Percentiles rank a stretch among this genome's conserved stretches.
phyloP scores from a whole-genome alignment of 441 rosid genomes.

The Euphorbia schlechtendalii region DNA sequence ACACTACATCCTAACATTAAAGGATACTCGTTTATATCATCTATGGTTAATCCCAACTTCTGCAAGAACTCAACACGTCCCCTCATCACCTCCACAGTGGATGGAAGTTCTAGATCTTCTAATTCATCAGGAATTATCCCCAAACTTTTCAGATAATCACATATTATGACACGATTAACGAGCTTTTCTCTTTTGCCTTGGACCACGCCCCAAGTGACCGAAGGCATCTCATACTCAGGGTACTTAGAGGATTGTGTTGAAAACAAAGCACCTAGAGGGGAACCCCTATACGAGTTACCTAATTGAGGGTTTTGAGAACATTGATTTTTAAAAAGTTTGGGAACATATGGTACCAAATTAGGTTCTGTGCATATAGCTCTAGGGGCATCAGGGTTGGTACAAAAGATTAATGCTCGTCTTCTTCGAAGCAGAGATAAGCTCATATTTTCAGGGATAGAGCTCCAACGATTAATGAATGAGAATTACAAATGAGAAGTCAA shows the following conservation, averaged over 20 bases:
- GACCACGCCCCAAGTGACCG: conserved; percentile 86
- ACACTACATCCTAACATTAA: conserved; percentile 71
- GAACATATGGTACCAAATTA: background rate
- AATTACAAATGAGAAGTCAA: background rate
- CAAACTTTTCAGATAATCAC: conserved; percentile 64
- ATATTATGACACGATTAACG: conserved; percentile 74
- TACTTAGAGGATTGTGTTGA: conserved; percentile 60
- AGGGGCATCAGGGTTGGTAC: conserved; percentile 10
- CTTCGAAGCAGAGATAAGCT: conserved; percentile 31
- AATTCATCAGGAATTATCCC: conserved; percentile 85
- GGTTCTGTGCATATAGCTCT: conserved; percentile 13
- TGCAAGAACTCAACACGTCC: conserved; percentile 72
- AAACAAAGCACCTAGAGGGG: conserved; percentile 22
- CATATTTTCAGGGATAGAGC: conserved; percentile 27
- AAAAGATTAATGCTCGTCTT: conserved; percentile 27
- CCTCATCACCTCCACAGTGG: conserved; percentile 73
- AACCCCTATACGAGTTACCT: conserved; percentile 27
- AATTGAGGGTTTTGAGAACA: conserved; percentile 20
- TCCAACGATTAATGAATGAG: background rate
- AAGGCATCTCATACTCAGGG: conserved; percentile 85
- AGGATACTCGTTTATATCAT: conserved; percentile 77
- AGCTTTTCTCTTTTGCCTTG: conserved; percentile 83
- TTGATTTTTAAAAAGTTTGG: conserved; percentile 29
- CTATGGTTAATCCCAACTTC: conserved; percentile 64
- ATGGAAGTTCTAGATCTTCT: conserved; percentile 69